Evolutionary conservation across 768 basidiomycete species (phyloP), one percentile per base, ranked within the genome.

Genomic region (Boletus edulis): DNA sequence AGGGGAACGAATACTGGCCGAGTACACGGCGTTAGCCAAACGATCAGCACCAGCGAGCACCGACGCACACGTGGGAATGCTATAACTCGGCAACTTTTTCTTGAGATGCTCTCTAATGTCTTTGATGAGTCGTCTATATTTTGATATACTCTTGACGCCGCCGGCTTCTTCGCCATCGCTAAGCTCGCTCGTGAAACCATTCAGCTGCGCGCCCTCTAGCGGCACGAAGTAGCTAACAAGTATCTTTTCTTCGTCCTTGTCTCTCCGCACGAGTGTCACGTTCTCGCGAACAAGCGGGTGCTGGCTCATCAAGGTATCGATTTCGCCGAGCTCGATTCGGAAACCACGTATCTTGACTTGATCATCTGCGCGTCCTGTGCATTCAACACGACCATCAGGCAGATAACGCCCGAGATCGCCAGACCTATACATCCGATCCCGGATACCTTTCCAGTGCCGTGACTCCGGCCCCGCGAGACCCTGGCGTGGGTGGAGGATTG

Each of bases 271-370:
- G 38, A 98, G 81, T 3, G 97, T 98, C 49, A 99, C 95, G 69
- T 99, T 99, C 75, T 98, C 97, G n/a, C 96, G 78, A 3, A 99
- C 85, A 18, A 93, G 81, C 9, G 92, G 89, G 68, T 98, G 95
- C 65, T 94, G 87, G 62, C 89, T 91, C 53, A 99, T 84, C 74
- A 96, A 87, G 0, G 91, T 97, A 69, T 99, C 97, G 60, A 99
- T 97, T 71, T 99, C 97, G 15, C 95, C 95, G 8, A 98, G 81
- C 70, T 99, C 97, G 65, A 99, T 98, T 24, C 97, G 81, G 85
- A 99, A 99, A 2, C 97, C 97, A 51, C 97, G 90, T 72, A 99
- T 98, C 76, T 99, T 98, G 75, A 99, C 92, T 68, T 99, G 97
- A 67, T 98, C 96, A 68, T 99, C 97, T 2, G 96, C 95, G 20